A percentile compares a stretch with the other conserved stretches of the same genome.
phyloP scores from a whole-genome alignment of 768 basidiomycete genomes.

The Gautieria morchelliformis region DNA sequence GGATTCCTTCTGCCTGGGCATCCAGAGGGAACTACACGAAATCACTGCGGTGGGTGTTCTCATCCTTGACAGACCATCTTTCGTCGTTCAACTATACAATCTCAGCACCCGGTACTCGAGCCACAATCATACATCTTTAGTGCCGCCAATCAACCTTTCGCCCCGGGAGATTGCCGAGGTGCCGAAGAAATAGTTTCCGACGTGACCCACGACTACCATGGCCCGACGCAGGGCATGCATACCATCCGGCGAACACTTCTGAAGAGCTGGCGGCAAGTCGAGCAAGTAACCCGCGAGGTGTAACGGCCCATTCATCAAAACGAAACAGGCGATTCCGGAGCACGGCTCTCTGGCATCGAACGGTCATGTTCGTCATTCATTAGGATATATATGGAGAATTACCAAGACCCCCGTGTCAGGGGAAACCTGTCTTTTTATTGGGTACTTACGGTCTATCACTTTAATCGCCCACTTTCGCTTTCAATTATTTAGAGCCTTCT shows the following conservation, averaged over 20 bases:
- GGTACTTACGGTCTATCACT: too few relatives aligned
- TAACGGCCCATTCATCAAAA: neutral
- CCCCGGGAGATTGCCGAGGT: slow-evolving; percentile 49
- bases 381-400: too few relatives aligned
- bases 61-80: slow-evolving; percentile 16
- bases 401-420: too few relatives aligned
- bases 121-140: slow-evolving; percentile 47
- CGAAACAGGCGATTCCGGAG: neutral
- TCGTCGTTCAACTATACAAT: slow-evolving; percentile 19
- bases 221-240: slow-evolving; percentile 18
- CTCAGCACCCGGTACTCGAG: slow-evolving; percentile 44
- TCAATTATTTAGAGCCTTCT: too few relatives aligned
- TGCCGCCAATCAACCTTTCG: slow-evolving; percentile 58
- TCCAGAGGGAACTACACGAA: slow-evolving; percentile 61
- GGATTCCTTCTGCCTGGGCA: slow-evolving; percentile 56
- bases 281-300: slow-evolving; percentile 14
- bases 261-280: slow-evolving; percentile 25
- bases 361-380: too few relatives aligned
- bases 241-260: slow-evolving; percentile 24
- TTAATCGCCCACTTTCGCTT: too few relatives aligned
- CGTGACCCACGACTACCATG: slow-evolving; percentile 29
- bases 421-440: too few relatives aligned
- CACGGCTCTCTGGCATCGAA: neutral
- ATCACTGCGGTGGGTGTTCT: slow-evolving; percentile 52
- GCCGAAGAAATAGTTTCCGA: slow-evolving; percentile 42